Conservation (phyloP, 2,329 filamentous ascomycete genomes). For the Pseudogymnoascus sp. region DNA sequence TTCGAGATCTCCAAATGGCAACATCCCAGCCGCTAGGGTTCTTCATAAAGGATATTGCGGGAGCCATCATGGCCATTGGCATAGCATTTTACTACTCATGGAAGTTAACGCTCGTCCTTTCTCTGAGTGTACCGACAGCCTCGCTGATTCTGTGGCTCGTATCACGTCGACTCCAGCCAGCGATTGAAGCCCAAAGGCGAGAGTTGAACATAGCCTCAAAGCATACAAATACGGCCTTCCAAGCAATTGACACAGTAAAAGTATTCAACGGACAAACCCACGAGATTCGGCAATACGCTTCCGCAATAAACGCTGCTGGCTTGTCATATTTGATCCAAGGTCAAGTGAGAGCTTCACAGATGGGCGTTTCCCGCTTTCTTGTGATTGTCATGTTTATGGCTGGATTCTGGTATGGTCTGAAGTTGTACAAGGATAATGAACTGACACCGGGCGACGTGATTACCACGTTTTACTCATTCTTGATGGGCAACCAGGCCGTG, state of each 20-base stretch:
- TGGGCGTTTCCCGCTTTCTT: constrained; percentile 66
- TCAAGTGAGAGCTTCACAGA: constrained; percentile 61
- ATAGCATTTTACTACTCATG: constrained; percentile 76
- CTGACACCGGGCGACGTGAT: constrained; percentile 61
- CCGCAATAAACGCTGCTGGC: constrained; percentile 50
- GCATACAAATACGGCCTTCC: constrained; percentile 60
- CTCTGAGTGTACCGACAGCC: constrained; percentile 66
- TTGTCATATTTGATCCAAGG: constrained; percentile 61
- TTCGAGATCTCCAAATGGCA: constrained; percentile 72
- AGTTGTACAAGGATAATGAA: constrained; percentile 50
- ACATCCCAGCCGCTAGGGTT: constrained; percentile 74
- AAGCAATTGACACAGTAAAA: constrained; percentile 78
- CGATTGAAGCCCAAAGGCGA: constrained; percentile 61
- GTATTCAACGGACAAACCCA: constrained; percentile 68
- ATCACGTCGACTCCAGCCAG: constrained; percentile 53
- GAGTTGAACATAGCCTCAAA: constrained; percentile 66
- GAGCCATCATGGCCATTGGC: constrained; percentile 56
- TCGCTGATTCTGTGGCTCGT: constrained; percentile 52
- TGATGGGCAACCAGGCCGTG: constrained; percentile 69
- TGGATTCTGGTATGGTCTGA: constrained; percentile 81
- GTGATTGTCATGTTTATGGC: constrained; percentile 74
- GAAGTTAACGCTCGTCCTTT: constrained; percentile 73
- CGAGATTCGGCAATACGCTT: constrained; percentile 60
- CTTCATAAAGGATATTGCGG: constrained; percentile 56
- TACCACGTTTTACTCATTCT: constrained; percentile 76